Conservation (phyloP, 139 green algal species). For the Chlorella sp. region DNA sequence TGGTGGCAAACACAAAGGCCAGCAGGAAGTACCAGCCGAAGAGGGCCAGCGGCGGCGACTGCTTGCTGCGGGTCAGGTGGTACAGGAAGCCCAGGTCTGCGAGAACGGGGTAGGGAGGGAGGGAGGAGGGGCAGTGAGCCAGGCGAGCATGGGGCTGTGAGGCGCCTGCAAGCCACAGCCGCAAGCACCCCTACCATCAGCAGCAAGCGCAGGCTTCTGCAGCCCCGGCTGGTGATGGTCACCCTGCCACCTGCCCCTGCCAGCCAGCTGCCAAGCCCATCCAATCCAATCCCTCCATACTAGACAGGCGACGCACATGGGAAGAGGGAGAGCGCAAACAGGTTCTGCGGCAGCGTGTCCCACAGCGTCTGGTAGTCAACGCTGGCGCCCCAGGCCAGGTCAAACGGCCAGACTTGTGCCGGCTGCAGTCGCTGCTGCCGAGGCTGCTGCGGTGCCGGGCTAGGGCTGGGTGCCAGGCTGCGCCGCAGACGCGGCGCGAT, state of each 20-base stretch:
- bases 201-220: no score
- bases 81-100: constrained; percentile 86
- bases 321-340: constrained; percentile 92
- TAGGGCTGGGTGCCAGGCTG: neutral
- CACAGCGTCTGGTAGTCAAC: constrained; percentile 39
- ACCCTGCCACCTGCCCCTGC: no score
- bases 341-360: constrained; percentile 69
- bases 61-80: constrained; percentile 53
- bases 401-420: constrained; percentile 23
- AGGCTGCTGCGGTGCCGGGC: neutral
- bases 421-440: constrained; percentile 9
- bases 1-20: constrained; percentile 94
- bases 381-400: constrained; percentile 31
- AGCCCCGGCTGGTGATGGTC: no score
- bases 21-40: constrained; percentile 99
- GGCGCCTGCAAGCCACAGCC: no score
- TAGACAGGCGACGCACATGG: constrained; percentile 78
- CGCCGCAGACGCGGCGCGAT: no score
- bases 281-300: no score
- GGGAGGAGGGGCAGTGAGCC: no score
- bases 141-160: no score
- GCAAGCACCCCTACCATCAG: no score
- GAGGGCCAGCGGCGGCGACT: constrained; percentile 66
- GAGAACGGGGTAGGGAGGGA: no score
- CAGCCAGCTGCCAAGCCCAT: no score